Percentiles rank a stretch among this genome's conserved stretches.
phyloP scores from a whole-genome alignment of 768 basidiomycete genomes.

The Butyriboletus loyo region DNA sequence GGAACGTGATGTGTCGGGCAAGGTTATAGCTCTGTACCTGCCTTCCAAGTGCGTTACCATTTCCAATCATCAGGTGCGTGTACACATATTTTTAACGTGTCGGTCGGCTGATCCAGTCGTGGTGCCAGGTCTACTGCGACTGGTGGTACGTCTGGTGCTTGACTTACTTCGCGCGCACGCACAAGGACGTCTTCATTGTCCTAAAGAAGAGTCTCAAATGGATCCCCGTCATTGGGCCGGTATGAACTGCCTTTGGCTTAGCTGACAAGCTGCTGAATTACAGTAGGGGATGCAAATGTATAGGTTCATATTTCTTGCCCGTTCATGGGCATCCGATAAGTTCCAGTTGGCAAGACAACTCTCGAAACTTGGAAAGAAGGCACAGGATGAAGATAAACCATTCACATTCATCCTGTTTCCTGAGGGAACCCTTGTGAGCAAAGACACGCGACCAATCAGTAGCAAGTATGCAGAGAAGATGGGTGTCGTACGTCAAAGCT shows the following conservation, averaged over 20 bases:
- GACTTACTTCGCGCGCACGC: constrained; percentile 65
- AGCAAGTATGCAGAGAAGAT: constrained; percentile 85
- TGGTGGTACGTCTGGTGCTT: constrained; percentile 91
- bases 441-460: constrained; percentile 80
- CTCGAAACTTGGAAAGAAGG: constrained; percentile 62
- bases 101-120: constrained; percentile 1
- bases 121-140: constrained; percentile 63
- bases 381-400: constrained; percentile 66
- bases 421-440: constrained; percentile 92
- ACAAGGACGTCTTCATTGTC: constrained; percentile 81
- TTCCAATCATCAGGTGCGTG: constrained; percentile 85
- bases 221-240: constrained; percentile 88
- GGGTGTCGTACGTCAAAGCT: constrained; percentile 67
- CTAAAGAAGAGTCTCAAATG: constrained; percentile 88
- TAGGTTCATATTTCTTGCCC: constrained; percentile 88
- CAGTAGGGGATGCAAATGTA: constrained; percentile 88
- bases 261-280: constrained; percentile 5
- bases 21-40: constrained; percentile 58
- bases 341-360: constrained; percentile 63
- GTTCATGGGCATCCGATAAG: constrained; percentile 87
- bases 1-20: constrained; percentile 53
- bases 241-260: constrained; percentile 35
- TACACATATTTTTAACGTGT: neutral
- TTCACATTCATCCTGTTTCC: constrained; percentile 88
- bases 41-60: constrained; percentile 82